Evolutionary conservation across 1,139 yeast species (phyloP).

Genomic region (Diutina rugosa): DNA sequence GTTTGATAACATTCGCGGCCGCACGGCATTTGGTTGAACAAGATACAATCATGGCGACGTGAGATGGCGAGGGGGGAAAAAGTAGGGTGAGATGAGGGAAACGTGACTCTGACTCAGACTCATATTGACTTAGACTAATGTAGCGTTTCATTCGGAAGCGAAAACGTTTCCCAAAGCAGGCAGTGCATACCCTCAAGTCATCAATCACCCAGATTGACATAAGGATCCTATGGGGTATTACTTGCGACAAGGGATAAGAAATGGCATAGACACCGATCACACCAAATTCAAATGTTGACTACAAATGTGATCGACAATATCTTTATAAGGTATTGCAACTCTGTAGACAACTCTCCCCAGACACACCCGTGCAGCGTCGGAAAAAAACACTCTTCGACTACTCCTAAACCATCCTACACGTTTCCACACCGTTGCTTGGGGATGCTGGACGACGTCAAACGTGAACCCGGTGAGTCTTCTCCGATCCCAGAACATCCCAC

Average conservation of each 20-base stretch:
- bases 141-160: background rate
- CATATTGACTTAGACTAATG: background rate
- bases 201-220: background rate
- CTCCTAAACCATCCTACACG: background rate
- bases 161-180: background rate
- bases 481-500: background rate
- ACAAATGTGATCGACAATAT: too few relatives aligned
- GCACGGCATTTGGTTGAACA: background rate
- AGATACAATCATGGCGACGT: too few relatives aligned
- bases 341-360: background rate
- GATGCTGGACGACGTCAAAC: slow-evolving; percentile 1
- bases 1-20: background rate
- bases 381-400: background rate
- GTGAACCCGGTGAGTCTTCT: background rate
- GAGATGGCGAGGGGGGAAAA: too few relatives aligned
- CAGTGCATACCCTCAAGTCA: background rate
- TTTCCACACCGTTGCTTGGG: background rate
- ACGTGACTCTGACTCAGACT: background rate
- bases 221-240: background rate
- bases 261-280: background rate
- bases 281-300: too few relatives aligned
- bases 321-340: too few relatives aligned
- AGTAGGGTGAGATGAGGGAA: background rate
- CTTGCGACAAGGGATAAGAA: background rate
- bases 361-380: background rate